Base-by-base conservation (phyloP, 2,329 filamentous ascomycete species). In the Curvularia lunata region DNA sequence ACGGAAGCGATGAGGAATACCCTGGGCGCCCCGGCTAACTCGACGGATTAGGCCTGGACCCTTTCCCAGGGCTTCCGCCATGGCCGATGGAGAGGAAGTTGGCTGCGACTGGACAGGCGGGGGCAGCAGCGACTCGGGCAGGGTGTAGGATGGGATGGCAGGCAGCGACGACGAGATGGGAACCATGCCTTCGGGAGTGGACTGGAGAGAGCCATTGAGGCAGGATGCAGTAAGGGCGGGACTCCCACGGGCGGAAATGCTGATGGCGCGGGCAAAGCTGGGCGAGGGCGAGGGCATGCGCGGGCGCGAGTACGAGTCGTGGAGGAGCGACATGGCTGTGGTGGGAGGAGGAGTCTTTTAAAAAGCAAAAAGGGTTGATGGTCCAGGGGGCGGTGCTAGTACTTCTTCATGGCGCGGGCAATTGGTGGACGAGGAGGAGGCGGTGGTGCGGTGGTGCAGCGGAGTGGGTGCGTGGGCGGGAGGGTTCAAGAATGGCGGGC, bases 11-110 rank as follows among this genome's bases (percentile, higher is more conserved):
- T 73, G 87, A 75, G 82, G 89, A 78, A 84, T 88, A 76, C 86
- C 88, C 46, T 86, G 87, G 5, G 92, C 91, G 61, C 89, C 88
- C 67, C 90, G 91, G 30, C 95, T 98, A 21, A 97, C 81, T 62
- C 93, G 86, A 62, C 95, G 88, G 65, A 98, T 96, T 55, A 98
- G 78, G 48, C 84, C 84, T 3, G 88, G 85, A 34, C 84, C 85
- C 69, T 87, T 86, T 70, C 82, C 84, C 23, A 81, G 78, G 51
- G 83, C 83, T 59, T 91, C 87, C 47, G 84, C 85, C 70, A 91
- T 85, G 5, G 89, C 88, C 65, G 81, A 86, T 25, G 79, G 75
- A 0, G 74, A 74, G 38, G 77, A 74, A 18, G 74, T 77, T n/a
- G 76, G 69, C 30, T 74, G 74, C 12, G 79, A 67, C 41, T 53